Evolutionary conservation across 2,329 filamentous ascomycete species (phyloP).

Genomic region (Fusarium buxicola): DNA sequence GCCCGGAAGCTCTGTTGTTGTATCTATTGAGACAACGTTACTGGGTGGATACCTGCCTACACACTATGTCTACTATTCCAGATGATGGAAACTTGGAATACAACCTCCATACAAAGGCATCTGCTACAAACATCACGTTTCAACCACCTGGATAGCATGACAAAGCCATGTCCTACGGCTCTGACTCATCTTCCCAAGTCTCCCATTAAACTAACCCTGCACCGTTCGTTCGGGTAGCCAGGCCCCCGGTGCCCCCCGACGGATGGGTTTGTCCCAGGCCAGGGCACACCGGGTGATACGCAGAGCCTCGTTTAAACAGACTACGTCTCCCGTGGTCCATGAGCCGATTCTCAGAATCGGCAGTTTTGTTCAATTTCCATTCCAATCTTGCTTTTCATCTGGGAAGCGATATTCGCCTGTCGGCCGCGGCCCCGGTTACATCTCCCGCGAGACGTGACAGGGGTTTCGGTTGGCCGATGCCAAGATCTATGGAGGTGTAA

Average conservation of each 20-base stretch:
- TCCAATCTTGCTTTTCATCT: conserved; percentile 13
- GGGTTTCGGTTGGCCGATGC: background rate
- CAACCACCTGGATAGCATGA: background rate
- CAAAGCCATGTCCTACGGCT: background rate
- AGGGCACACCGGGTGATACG: conserved; percentile 24
- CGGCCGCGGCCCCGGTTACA: background rate
- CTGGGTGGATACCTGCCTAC: too few species aligned
- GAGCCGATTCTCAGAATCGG: conserved; percentile 35
- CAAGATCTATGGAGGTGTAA: background rate
- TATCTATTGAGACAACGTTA: too few species aligned
- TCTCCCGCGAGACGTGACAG: background rate
- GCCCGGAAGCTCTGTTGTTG: too few species aligned
- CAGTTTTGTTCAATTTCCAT: conserved; percentile 26
- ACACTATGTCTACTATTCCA: background rate
- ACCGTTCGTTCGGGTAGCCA: conserved; percentile 11
- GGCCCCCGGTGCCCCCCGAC: conserved; percentile 29
- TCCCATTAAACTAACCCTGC: conserved; percentile 5
- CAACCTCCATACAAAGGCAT: background rate
- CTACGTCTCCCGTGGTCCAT: conserved; percentile 27
- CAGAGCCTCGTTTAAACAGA: conserved; percentile 29
- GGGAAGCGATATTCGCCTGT: background rate
- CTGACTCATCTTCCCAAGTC: conserved; percentile 6
- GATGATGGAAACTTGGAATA: background rate
- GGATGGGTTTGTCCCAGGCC: conserved; percentile 12
- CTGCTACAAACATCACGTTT: conserved; percentile 3